Evolutionary conservation across 306 rosid genomes (phyloP).

Genomic region (Arachis stenosperma): DNA sequence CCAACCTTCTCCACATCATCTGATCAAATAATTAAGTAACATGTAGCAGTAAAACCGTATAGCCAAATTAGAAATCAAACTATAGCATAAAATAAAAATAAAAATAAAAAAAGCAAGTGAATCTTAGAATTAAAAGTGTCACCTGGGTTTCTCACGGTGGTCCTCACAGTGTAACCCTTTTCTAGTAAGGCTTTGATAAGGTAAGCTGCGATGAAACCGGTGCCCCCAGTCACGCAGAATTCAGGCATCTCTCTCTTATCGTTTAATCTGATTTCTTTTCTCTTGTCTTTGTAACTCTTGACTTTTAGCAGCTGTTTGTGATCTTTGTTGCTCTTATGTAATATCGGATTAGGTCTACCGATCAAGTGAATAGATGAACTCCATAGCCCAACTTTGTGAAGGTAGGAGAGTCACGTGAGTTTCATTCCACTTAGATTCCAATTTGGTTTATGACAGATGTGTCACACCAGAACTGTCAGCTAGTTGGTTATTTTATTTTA

Average conservation of each 20-base stretch:
- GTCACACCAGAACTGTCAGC: conserved; percentile 24
- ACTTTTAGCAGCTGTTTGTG: not conserved
- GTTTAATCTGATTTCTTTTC: not conserved
- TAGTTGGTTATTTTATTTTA: not conserved
- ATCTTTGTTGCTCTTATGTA: not conserved
- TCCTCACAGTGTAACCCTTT: conserved; percentile 65
- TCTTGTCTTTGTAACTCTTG: not conserved
- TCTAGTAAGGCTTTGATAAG: conserved; percentile 70
- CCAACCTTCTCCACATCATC: conserved; percentile 66
- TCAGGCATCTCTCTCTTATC: conserved; percentile 56
- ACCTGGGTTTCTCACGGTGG: conserved; percentile 85
- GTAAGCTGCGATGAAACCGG: conserved; percentile 78
- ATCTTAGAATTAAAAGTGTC: not conserved
- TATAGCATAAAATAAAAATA: not conserved
- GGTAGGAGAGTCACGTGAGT: not conserved
- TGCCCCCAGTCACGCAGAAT: conserved; percentile 84
- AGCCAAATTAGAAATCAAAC: too few species aligned
- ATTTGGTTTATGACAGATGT: conserved; percentile 33
- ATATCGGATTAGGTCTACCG: too few species aligned
- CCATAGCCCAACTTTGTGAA: not conserved
- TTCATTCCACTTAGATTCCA: not conserved
- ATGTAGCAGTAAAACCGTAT: too few species aligned
- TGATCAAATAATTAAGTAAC: conserved; percentile 6
- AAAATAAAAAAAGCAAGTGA: not conserved
- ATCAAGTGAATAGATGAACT: not conserved